Percentiles rank a stretch among this genome's conserved stretches.
Evolutionary conservation across 2,329 filamentous ascomycete species (phyloP).

Genomic region (Beauveria asiatica): DNA sequence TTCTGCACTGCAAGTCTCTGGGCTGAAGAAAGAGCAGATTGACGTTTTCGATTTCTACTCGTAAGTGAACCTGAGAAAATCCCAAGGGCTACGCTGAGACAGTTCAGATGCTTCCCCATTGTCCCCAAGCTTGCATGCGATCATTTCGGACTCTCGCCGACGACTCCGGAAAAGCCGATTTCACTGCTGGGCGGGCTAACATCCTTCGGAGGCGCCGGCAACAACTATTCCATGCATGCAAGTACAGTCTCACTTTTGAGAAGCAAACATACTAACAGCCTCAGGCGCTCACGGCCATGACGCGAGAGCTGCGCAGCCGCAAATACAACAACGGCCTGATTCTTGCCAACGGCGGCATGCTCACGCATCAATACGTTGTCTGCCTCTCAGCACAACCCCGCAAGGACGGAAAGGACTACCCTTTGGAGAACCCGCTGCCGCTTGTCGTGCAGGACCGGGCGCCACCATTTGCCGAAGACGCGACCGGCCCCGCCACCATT

Average conservation of each 20-base stretch:
- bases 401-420: slow-evolving; percentile 11
- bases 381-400: slow-evolving; percentile 42
- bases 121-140: slow-evolving; percentile 57
- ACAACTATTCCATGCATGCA: slow-evolving; percentile 64
- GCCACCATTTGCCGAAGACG: slow-evolving; percentile 14
- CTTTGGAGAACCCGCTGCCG: slow-evolving; percentile 13
- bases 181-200: slow-evolving; percentile 58
- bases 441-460: slow-evolving; percentile 1
- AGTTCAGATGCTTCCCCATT: slow-evolving; percentile 54
- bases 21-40: slow-evolving; percentile 40
- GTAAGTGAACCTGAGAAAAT: slow-evolving; percentile 22
- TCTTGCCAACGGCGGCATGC: slow-evolving; percentile 55
- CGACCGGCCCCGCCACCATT: slow-evolving; percentile 17
- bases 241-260: slow-evolving; percentile 24
- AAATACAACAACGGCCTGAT: slow-evolving; percentile 44
- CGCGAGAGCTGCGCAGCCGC: slow-evolving; percentile 39
- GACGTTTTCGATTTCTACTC: slow-evolving; percentile 58
- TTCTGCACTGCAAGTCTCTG: slow-evolving; percentile 39
- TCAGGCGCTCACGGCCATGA: slow-evolving; percentile 43
- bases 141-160: slow-evolving; percentile 46
- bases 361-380: slow-evolving; percentile 58
- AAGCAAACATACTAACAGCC: not conserved
- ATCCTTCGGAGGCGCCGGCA: slow-evolving; percentile 61
- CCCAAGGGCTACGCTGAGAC: not conserved
- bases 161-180: slow-evolving; percentile 38